Percentiles rank a stretch among this genome's conserved stretches.
These are phyloP conservation scores for Pichia kluyveri DNA, from an alignment of 805 yeast species.

Conservation along the genomic window DNA sequence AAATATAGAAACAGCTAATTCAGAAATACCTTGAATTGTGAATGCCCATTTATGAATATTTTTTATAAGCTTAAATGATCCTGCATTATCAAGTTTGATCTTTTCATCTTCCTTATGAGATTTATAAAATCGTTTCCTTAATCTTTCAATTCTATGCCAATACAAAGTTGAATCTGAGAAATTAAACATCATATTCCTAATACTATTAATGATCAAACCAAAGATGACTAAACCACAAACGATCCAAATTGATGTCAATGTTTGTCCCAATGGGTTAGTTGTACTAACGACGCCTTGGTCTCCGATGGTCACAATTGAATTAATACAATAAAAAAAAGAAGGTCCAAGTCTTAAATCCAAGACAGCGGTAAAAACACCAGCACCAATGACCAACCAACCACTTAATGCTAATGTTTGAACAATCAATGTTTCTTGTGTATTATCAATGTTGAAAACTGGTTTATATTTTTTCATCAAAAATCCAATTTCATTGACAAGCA, in stretches of 20 bases:
- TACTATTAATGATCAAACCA: constrained; percentile 66
- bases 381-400: constrained; percentile 66
- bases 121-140: constrained; percentile 28
- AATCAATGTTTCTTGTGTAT: constrained; percentile 67
- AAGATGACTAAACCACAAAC: constrained; percentile 61
- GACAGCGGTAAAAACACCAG: constrained; percentile 43
- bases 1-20: constrained; percentile 31
- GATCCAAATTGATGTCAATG: constrained; percentile 54
- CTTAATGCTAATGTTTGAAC: constrained; percentile 56
- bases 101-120: neutral
- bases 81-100: constrained; percentile 25
- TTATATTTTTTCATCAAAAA: constrained; percentile 52
- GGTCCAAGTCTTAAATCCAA: constrained; percentile 47
- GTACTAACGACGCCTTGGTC: constrained; percentile 63
- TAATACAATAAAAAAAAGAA: constrained; percentile 65
- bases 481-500: constrained; percentile 55
- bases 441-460: constrained; percentile 57
- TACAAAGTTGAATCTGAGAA: constrained; percentile 54
- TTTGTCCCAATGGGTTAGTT: constrained; percentile 40
- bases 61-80: constrained; percentile 50
- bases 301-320: constrained; percentile 72
- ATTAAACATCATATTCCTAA: constrained; percentile 54
- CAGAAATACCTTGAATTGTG: constrained; percentile 28
- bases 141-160: constrained; percentile 54
- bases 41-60: constrained; percentile 36